These are phyloP conservation scores for Coniochaeta sp. DNA, from an alignment of 2,329 filamentous ascomycete genomes.

Conservation along the genomic window DNA sequence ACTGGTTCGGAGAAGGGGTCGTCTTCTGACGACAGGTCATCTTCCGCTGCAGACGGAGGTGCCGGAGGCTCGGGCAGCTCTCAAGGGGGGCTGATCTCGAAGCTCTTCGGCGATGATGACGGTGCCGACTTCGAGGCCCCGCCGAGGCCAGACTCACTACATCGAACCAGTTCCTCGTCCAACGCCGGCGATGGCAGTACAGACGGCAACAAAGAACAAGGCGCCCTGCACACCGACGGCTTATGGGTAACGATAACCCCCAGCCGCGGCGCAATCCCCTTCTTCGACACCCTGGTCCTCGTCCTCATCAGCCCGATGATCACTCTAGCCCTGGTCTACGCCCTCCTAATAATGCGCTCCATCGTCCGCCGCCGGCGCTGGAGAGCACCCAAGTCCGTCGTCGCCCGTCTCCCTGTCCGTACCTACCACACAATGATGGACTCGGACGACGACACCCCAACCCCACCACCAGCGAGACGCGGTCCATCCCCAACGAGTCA, in stretches of 20 bases:
- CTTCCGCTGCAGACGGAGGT: constrained; percentile 5
- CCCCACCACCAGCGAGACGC: constrained; percentile 45
- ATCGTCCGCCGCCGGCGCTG: constrained; percentile 84
- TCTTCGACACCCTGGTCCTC: constrained; percentile 94
- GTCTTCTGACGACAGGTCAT: constrained; percentile 1
- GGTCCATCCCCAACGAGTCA: constrained; percentile 53
- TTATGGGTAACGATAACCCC: constrained; percentile 96
- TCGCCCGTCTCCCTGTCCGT: constrained; percentile 87
- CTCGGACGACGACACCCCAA: constrained; percentile 31
- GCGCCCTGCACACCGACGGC: constrained; percentile 53
- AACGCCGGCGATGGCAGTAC: constrained; percentile 12
- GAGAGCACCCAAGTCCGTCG: constrained; percentile 95
- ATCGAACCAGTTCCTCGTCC: neutral
- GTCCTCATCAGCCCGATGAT: constrained; percentile 92
- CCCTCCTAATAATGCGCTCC: constrained; percentile 77
- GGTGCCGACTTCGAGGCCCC: constrained; percentile 19
- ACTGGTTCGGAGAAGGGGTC: constrained; percentile 17
- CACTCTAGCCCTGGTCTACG: constrained; percentile 88
- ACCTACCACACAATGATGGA: constrained; percentile 83
- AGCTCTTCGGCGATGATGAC: constrained; percentile 40
- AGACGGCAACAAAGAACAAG: constrained; percentile 7
- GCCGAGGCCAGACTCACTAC: constrained; percentile 19
- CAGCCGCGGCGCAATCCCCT: constrained; percentile 81
- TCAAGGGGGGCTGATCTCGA: constrained; percentile 35
- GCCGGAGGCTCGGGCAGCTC: constrained; percentile 8